Conservation (phyloP, 805 yeast species). For the Saturnispora sanitii region DNA sequence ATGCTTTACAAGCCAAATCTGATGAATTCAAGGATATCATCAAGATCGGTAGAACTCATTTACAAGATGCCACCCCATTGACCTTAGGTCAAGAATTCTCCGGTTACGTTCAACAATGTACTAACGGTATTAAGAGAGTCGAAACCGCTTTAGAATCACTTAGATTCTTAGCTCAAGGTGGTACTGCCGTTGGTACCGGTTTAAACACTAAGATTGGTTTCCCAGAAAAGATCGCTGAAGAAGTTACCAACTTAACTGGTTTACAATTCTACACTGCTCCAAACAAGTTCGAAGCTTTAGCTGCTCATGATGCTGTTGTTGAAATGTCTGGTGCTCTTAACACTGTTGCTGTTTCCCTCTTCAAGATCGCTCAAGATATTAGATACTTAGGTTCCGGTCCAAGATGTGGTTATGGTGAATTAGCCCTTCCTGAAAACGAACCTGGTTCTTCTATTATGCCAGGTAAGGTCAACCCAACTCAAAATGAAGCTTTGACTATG, state of each 20-base stretch:
- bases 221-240: constrained; percentile 76
- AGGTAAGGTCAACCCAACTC: constrained; percentile 98
- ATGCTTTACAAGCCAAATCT: constrained; percentile 65
- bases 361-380: constrained; percentile 96
- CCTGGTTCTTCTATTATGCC: constrained; percentile 99
- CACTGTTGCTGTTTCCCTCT: constrained; percentile 87
- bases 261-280: constrained; percentile 89
- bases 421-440: constrained; percentile 92
- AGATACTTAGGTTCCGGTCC: constrained; percentile 98
- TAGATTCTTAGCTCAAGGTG: constrained; percentile 91
- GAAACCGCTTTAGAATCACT: constrained; percentile 68
- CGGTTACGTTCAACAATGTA: constrained; percentile 89
- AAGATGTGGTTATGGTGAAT: constrained; percentile 98
- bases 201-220: constrained; percentile 89
- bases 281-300: constrained; percentile 97
- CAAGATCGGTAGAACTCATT: constrained; percentile 97
- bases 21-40: constrained; percentile 83
- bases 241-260: constrained; percentile 81
- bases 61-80: constrained; percentile 97
- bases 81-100: constrained; percentile 97
- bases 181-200: constrained; percentile 99
- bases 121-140: constrained; percentile 83
- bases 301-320: constrained; percentile 97
- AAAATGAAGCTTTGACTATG: constrained; percentile 98
- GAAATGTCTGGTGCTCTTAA: constrained; percentile 96